A percentile compares a stretch with the other conserved stretches of the same genome.
These are phyloP conservation scores for Priceomyces melissophilus DNA, from an alignment of 805 yeast species.

Conservation along the genomic window DNA sequence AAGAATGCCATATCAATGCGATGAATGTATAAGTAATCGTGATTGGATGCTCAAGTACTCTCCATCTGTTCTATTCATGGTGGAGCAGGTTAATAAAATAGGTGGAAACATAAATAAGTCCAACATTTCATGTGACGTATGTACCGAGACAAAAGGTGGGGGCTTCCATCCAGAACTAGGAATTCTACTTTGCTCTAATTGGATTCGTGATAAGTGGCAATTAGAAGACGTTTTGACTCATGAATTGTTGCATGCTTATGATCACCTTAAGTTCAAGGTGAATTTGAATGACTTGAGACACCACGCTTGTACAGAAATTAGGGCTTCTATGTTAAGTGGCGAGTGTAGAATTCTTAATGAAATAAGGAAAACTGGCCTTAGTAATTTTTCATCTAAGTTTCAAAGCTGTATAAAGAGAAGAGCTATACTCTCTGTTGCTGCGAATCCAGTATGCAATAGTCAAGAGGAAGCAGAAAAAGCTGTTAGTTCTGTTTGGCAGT, in stretches of 20 bases:
- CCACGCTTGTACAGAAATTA: conserved; percentile 94
- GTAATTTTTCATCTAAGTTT: conserved; percentile 70
- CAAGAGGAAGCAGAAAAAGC: conserved; percentile 71
- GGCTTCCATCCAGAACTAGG: conserved; percentile 93
- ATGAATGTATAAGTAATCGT: conserved; percentile 65
- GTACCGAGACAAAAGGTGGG: conserved; percentile 81
- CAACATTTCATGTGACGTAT: conserved; percentile 73
- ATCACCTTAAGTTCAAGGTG: conserved; percentile 80
- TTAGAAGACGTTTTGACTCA: conserved; percentile 90
- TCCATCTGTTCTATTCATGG: conserved; percentile 85
- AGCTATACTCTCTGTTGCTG: conserved; percentile 79
- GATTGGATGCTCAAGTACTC: conserved; percentile 79
- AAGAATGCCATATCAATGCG: conserved; percentile 52
- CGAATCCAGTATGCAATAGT: conserved; percentile 78
- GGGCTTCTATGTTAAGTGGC: conserved; percentile 91
- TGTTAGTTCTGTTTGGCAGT: conserved; percentile 86
- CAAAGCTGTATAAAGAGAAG: conserved; percentile 89
- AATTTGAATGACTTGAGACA: conserved; percentile 83
- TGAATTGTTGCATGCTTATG: conserved; percentile 91
- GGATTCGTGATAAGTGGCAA: conserved; percentile 70
- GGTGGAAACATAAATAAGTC: conserved; percentile 45
- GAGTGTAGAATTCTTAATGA: conserved; percentile 92
- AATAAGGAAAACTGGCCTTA: conserved; percentile 53
- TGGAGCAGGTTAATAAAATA: conserved; percentile 71
- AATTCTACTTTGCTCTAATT: conserved; percentile 80